Base-by-base conservation (phyloP, 2,329 filamentous ascomycete genomes). In the Didymella keratinophila region DNA sequence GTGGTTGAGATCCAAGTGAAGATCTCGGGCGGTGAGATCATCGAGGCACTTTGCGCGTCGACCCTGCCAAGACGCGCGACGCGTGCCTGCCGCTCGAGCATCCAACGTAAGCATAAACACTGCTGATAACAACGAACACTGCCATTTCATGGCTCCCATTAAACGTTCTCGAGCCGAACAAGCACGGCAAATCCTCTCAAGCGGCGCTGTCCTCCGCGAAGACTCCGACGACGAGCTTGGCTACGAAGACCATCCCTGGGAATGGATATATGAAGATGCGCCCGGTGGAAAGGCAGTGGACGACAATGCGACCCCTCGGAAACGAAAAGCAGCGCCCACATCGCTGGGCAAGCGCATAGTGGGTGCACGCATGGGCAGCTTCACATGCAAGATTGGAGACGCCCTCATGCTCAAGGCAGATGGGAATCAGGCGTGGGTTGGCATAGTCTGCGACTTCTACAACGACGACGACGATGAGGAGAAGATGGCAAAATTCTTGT, bases 401-500 rank as follows among this genome's bases (percentile, higher is more conserved):
- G 86, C 87, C 20, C 89, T 98, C 34, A 82, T 98, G 39, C 83
- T 99, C 54, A 96, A 96, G 76, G 92, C 93, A 1, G 92, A 96
- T 37, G 92, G 91, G 39, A 92, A 92, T 64, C 92, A 96, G 70
- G 90, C 93, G 11, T 99, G 95, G 93, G 90, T 96, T 2, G 95
- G 92, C 32, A 87, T 99, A 61, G 89, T 97, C 51, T 90, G 89
- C 69, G 88, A 91, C 42, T 97, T 99, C 66, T 74, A 88, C 37
- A 88, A 94, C 44, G 88, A 90, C 44, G 62, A 63, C 43, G 68
- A 67, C 20, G 70, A 76, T 12, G 88, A 87, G 3, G 81, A 82
- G 62, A 97, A 92, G 81, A 87, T 89, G 25, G 94, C 91, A 54
- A 90, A 89, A 62, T 95, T 99, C 72, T 89, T 97, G 84, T 99